A percentile compares a stretch with the other conserved stretches of the same genome.
Evolutionary conservation across 306 rosid genomes (phyloP).

Genomic region (Begonia masoniana): DNA sequence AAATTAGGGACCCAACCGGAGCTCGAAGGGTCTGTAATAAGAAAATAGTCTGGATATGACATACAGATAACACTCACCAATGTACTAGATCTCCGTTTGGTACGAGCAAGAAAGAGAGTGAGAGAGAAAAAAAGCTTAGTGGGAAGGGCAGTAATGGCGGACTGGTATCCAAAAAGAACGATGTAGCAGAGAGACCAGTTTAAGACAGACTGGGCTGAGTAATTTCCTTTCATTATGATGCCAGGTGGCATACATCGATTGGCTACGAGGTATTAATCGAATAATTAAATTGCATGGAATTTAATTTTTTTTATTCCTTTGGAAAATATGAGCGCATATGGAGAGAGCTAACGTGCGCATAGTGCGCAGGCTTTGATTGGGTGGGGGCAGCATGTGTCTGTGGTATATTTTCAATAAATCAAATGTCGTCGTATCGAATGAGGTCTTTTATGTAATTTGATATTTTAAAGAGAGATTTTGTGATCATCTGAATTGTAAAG

Average conservation of each 20-base stretch:
- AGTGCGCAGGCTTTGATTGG: conserved; percentile 36
- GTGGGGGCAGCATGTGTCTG: conserved; percentile 37
- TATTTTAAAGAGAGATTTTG: too few relatives aligned
- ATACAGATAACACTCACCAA: conserved; percentile 15
- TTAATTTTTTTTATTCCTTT: conserved; percentile 10
- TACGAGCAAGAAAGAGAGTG: background rate
- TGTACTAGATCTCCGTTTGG: conserved; percentile 10
- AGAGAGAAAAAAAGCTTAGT: conserved; percentile 5
- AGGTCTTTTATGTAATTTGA: too few relatives aligned
- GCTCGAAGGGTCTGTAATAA: background rate
- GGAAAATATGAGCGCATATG: conserved; percentile 12
- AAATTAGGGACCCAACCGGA: conserved; percentile 24
- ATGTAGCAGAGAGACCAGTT: conserved; percentile 34
- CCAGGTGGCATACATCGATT: conserved; percentile 18
- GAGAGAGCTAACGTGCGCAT: conserved; percentile 79
- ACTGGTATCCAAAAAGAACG: conserved; percentile 18
- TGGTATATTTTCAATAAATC: too few relatives aligned
- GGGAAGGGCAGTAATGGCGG: conserved; percentile 18
- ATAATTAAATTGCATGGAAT: conserved; percentile 5
- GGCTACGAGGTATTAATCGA: conserved; percentile 5
- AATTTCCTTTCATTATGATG: conserved; percentile 10
- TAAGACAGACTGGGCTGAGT: conserved; percentile 24
- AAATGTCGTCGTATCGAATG: background rate
- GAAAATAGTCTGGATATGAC: conserved; percentile 18
- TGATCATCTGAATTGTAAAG: too few relatives aligned